phyloP scores from a whole-genome alignment of 257 asterid genomes.

The Knoxia roxburghii region DNA sequence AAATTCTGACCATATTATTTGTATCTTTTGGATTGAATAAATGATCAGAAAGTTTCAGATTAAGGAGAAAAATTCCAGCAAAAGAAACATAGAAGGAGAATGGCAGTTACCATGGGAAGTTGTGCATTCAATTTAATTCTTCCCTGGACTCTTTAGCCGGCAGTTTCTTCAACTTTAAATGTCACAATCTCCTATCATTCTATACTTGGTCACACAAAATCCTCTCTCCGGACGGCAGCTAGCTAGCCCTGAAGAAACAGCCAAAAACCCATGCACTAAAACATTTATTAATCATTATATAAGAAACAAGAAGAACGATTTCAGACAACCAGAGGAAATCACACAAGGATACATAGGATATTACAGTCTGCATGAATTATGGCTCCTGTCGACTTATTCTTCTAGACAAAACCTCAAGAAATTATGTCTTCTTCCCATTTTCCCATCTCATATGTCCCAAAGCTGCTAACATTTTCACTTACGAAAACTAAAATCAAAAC shows the following conservation, averaged over 20 bases:
- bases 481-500: too few relatives aligned
- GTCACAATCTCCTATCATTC: background rate
- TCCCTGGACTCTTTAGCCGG: background rate
- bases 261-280: background rate
- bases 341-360: background rate
- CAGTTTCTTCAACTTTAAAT: background rate
- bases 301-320: background rate
- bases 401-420: too few relatives aligned
- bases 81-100: background rate
- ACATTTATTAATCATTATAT: background rate
- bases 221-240: conserved; percentile 11
- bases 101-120: background rate
- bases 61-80: background rate
- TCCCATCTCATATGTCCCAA: too few relatives aligned
- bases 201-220: conserved; percentile 8
- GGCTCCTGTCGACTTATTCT: too few relatives aligned
- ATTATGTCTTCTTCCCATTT: too few relatives aligned
- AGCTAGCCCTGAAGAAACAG: background rate
- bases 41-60: background rate
- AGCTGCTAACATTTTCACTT: too few relatives aligned
- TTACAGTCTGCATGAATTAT: background rate
- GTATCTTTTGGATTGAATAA: too few relatives aligned
- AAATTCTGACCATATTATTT: background rate
- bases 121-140: background rate
- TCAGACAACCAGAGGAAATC: background rate